Evolutionary conservation across 2,329 filamentous ascomycete genomes (phyloP).

Genomic region (Lasiodiplodia theobromae): DNA sequence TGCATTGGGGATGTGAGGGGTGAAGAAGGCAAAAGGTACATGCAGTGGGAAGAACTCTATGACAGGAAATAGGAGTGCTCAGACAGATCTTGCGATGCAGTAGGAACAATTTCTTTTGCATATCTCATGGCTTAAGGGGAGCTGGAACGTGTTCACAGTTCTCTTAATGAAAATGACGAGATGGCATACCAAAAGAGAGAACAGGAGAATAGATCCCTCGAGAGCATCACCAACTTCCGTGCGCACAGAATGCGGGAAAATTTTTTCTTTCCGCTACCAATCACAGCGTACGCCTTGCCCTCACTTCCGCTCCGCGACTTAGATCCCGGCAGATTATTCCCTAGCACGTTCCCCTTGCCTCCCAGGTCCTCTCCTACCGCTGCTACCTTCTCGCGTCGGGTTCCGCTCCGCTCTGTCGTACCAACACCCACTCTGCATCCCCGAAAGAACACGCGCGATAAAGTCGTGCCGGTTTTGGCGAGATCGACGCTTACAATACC

Average conservation of each 20-base stretch:
- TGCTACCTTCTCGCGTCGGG: background rate
- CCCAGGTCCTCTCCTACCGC: background rate
- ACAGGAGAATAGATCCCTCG: background rate
- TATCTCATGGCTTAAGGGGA: background rate
- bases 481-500: background rate
- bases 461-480: background rate
- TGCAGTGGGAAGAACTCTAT: background rate
- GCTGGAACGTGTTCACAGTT: background rate
- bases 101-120: background rate
- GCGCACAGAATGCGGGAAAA: background rate
- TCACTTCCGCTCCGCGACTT: background rate
- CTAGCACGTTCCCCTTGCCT: background rate
- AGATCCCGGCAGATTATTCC: background rate
- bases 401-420: conserved; percentile 1
- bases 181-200: background rate
- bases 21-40: background rate
- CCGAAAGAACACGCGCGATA: background rate
- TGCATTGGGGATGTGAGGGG: conserved; percentile 11
- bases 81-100: background rate
- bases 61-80: background rate
- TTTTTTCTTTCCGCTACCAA: background rate
- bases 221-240: background rate
- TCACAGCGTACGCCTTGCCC: background rate
- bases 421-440: background rate
- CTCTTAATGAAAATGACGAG: background rate